Conservation (phyloP, 2,329 filamentous ascomycete species). For the Diaporthe australafricana region DNA sequence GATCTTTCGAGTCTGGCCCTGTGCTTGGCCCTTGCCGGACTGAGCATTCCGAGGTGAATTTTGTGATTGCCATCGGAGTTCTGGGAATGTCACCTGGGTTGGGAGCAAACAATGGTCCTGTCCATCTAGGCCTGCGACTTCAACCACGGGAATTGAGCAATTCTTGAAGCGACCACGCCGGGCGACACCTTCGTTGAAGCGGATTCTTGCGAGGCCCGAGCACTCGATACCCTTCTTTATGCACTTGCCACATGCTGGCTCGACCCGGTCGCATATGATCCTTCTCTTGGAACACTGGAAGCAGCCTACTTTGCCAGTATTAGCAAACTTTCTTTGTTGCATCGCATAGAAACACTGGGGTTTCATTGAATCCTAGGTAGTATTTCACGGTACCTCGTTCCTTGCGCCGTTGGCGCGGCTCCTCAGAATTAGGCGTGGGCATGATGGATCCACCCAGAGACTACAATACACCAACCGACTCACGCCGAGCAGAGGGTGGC, state of each 20-base stretch:
- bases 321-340: no score
- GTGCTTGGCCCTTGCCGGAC: no score
- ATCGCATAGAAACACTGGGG: no score
- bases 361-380: no score
- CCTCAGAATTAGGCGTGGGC: not conserved
- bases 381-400: conserved; percentile 5
- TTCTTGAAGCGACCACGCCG: conserved; percentile 9
- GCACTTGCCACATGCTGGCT: conserved; percentile 9
- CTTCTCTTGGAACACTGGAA: conserved; percentile 15
- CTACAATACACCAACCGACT: not conserved
- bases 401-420: not conserved
- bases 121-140: not conserved
- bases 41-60: not conserved
- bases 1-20: not conserved
- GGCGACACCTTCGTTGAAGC: conserved; percentile 18
- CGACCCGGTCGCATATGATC: not conserved
- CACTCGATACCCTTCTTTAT: not conserved
- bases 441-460: not conserved
- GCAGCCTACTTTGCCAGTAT: not conserved
- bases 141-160: not conserved
- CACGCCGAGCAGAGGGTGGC: no score
- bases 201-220: conserved; percentile 2
- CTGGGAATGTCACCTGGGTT: not conserved
- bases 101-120: not conserved
- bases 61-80: not conserved